Evolutionary conservation across 345 rosid genomes (phyloP).

Genomic region (Arabis hirsuta): DNA sequence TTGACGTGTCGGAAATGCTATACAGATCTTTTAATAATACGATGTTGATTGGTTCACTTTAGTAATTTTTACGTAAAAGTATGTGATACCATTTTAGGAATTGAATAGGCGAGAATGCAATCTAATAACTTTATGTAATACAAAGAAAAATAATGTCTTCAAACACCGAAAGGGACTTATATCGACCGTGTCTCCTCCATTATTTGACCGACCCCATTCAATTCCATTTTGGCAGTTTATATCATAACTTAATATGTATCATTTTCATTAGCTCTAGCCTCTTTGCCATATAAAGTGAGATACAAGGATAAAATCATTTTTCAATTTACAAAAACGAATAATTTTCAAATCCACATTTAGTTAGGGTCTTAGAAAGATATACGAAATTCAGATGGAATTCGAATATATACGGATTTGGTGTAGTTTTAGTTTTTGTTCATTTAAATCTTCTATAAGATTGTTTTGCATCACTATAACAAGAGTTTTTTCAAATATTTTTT

Average conservation of each 20-base stretch:
- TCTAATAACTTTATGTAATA: slow-evolving; percentile 21
- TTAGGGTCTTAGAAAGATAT: neutral
- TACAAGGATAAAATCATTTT: neutral
- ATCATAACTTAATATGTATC: neutral
- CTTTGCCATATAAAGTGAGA: slow-evolving; percentile 11
- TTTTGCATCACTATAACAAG: too few relatives aligned
- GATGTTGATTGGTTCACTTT: slow-evolving; percentile 31
- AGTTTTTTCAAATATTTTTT: too few relatives aligned
- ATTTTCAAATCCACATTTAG: neutral
- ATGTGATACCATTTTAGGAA: slow-evolving; percentile 18
- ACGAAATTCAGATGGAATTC: too few relatives aligned
- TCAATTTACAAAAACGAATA: neutral
- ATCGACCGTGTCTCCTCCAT: slow-evolving; percentile 42
- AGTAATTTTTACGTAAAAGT: slow-evolving; percentile 7
- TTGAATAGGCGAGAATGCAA: slow-evolving; percentile 20
- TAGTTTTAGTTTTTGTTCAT: too few relatives aligned
- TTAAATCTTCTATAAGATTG: too few relatives aligned
- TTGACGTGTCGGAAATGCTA: neutral
- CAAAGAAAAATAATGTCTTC: neutral
- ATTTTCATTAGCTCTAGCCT: neutral
- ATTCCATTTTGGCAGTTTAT: slow-evolving; percentile 22
- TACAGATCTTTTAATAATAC: neutral
- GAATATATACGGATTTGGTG: too few relatives aligned
- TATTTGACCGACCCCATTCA: slow-evolving; percentile 28
- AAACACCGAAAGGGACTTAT: slow-evolving; percentile 29